phyloP scores from a whole-genome alignment of 176 grass and related monocot species.

The Carex myosuroides region DNA sequence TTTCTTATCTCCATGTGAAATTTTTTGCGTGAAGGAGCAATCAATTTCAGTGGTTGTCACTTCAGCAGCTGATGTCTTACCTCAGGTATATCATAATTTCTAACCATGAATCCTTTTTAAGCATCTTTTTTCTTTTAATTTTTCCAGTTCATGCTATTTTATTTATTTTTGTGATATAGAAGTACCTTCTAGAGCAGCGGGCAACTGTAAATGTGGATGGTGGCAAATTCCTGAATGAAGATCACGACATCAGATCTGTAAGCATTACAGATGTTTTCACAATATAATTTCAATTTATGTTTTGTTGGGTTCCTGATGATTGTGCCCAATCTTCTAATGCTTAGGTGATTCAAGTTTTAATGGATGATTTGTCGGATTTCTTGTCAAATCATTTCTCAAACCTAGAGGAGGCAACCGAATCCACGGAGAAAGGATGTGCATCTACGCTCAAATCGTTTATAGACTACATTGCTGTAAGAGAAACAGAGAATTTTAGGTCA shows the following conservation, averaged over 20 bases:
- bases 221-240: slow-evolving; percentile 90
- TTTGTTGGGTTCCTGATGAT: neutral
- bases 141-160: neutral
- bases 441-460: slow-evolving; percentile 62
- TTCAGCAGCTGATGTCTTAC: slow-evolving; percentile 78
- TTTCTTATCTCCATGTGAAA: neutral
- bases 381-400: slow-evolving; percentile 75
- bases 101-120: neutral
- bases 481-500: slow-evolving; percentile 79
- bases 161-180: slow-evolving; percentile 39
- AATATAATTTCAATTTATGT: neutral
- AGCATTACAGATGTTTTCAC: slow-evolving; percentile 10
- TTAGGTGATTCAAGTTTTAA: slow-evolving; percentile 87
- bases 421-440: slow-evolving; percentile 55
- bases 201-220: slow-evolving; percentile 70
- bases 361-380: slow-evolving; percentile 95
- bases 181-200: slow-evolving; percentile 83
- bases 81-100: slow-evolving; percentile 61
- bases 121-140: neutral
- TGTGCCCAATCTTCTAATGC: slow-evolving; percentile 9
- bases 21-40: slow-evolving; percentile 48
- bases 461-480: slow-evolving; percentile 78
- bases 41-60: slow-evolving; percentile 81
- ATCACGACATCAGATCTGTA: slow-evolving; percentile 93
- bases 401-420: slow-evolving; percentile 40